Evolutionary conservation across 2,329 filamentous ascomycete genomes (phyloP).

Genomic region (Pseudopyrenochaeta lycopersici): DNA sequence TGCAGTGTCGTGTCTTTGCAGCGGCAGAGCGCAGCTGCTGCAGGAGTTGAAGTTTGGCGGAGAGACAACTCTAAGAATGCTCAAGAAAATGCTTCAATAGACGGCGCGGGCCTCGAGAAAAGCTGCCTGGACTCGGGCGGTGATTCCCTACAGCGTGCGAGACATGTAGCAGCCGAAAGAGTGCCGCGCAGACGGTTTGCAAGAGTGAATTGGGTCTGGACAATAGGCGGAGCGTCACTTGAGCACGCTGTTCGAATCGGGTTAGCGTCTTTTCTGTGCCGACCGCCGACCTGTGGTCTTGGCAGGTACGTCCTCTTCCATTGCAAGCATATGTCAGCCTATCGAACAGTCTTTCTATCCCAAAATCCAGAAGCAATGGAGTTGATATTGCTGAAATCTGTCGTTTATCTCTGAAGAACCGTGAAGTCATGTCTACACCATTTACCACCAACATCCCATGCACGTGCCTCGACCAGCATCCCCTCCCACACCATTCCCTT

Average conservation of each 20-base stretch:
- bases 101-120: not conserved
- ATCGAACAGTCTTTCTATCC: not conserved
- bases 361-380: too few relatives aligned
- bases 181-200: conserved; percentile 11
- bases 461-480: too few relatives aligned
- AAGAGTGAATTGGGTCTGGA: conserved; percentile 16
- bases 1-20: conserved; percentile 1
- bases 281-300: conserved; percentile 3
- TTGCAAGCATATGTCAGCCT: not conserved
- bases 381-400: too few relatives aligned
- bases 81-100: not conserved
- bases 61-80: not conserved
- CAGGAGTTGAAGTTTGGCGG: not conserved
- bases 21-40: not conserved
- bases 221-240: conserved; percentile 18
- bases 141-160: not conserved
- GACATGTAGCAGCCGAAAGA: conserved; percentile 3
- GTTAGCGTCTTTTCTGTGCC: not conserved
- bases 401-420: too few relatives aligned
- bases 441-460: too few relatives aligned
- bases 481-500: too few relatives aligned
- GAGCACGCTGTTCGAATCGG: conserved; percentile 7
- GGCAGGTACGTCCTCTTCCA: not conserved
- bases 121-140: not conserved
- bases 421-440: too few relatives aligned